Base-by-base conservation (phyloP, 2,329 filamentous ascomycete species). In the Pseudofabraea citricarpa region DNA sequence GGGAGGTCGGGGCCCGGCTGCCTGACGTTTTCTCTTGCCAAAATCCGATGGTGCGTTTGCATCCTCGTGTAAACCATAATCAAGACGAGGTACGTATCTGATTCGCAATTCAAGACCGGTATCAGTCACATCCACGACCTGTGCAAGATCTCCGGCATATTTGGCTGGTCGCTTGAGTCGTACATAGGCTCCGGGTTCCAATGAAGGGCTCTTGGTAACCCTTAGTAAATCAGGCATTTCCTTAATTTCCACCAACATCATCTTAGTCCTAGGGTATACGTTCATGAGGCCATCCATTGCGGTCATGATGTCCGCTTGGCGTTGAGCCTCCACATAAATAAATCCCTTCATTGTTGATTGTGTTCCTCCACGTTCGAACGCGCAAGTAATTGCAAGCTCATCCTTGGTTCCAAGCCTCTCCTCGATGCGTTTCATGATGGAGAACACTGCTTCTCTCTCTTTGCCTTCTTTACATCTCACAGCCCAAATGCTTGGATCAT, bases 161-260 rank as follows among this genome's bases (percentile, higher is more conserved):
- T 90, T 86, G 35, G 83, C 76, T 2, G 82, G 83, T 42, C 87
- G 80, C 62, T 82, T 84, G 51, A 97, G 81, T 51, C 93, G 88
- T 40, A 97, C 91, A 77, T 93, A 98, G 27, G 89, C 89, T 51
- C 91, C 91, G 8, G 85, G 86, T 55, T 93, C 82, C 24, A 98
- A 72, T 20, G 83, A 82, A 37, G 90, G 87, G 3, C 86, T 91
- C 69, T 95, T 95, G 48, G 81, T 83, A 21, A 95, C 88, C 40
- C 90, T 82, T 15, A 98, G 74, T n/a, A 98, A 77, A 65, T 97
- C 93, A 2, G 93, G 91, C 83, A 96, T 95, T 66, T 98, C 93
- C 64, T 95, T 95, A 58, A 97, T 90, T 38, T 93, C 88, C 32
- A 98, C 89, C 40, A 97, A 72, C 35, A 90, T 79, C 69, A 93